Conservation (phyloP, 441 rosid genomes). For the Mallotus repandus region DNA sequence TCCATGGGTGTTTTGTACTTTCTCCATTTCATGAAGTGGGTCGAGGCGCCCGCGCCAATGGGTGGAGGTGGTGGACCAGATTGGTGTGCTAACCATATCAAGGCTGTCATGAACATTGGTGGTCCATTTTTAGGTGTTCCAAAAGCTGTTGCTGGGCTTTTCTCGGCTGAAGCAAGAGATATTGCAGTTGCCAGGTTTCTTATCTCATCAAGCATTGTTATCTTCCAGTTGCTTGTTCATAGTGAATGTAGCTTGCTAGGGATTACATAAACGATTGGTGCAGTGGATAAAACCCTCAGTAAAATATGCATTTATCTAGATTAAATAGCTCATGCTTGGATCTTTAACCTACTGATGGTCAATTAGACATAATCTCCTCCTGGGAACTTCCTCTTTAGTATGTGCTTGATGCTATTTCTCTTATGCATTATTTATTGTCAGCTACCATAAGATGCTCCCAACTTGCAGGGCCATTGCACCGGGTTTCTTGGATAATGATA, state of each 20-base stretch:
- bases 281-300: neutral
- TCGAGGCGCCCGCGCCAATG: constrained; percentile 96
- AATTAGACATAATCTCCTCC: neutral
- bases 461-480: constrained; percentile 87
- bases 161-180: constrained; percentile 95
- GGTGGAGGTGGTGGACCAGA: constrained; percentile 96
- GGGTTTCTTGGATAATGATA: constrained; percentile 72
- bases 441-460: constrained; percentile 5
- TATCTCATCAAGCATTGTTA: neutral
- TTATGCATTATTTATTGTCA: neutral
- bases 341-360: neutral
- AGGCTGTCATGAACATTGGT: constrained; percentile 90
- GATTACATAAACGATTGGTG: neutral
- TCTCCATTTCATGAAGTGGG: constrained; percentile 99
- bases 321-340: no score
- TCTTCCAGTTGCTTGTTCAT: constrained; percentile 18
- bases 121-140: constrained; percentile 96
- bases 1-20: constrained; percentile 97
- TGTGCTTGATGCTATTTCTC: neutral
- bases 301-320: neutral
- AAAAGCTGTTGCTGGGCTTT: constrained; percentile 81
- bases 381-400: neutral
- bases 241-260: neutral
- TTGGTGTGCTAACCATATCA: constrained; percentile 94
- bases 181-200: constrained; percentile 88